Conservation (phyloP, 495 filamentous ascomycete genomes). For the Peziza echinospora region DNA sequence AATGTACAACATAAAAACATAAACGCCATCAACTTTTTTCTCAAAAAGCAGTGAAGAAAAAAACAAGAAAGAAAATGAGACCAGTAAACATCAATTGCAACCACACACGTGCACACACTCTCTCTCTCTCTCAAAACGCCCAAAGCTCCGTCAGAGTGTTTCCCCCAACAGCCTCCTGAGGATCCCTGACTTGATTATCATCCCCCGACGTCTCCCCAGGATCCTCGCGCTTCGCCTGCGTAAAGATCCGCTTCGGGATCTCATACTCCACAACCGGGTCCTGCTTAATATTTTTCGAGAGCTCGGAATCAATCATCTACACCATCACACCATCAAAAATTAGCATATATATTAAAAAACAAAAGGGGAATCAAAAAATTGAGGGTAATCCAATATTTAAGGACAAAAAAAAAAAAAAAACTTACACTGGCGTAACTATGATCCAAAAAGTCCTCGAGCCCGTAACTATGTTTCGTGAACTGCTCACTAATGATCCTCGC, state of each 20-base stretch:
- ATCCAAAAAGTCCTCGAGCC: slow-evolving; percentile 86
- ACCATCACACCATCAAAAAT: not conserved
- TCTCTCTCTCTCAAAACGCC: not conserved
- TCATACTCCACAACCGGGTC: slow-evolving; percentile 74
- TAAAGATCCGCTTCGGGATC: slow-evolving; percentile 79
- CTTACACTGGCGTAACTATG: slow-evolving; percentile 74
- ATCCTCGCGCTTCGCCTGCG: slow-evolving; percentile 26
- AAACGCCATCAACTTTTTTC: too few species aligned
- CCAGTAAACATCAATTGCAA: too few species aligned
- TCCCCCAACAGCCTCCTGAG: not conserved
- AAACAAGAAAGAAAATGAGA: not conserved
- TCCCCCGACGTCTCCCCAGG: slow-evolving; percentile 9
- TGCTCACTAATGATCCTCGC: slow-evolving; percentile 89
- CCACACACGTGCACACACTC: too few species aligned
- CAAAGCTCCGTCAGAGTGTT: not conserved
- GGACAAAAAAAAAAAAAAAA: slow-evolving; percentile 5
- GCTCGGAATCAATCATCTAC: slow-evolving; percentile 60
- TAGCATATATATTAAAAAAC: too few species aligned
- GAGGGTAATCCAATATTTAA: not conserved
- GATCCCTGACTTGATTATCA: not conserved
- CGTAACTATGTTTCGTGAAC: slow-evolving; percentile 88
- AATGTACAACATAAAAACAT: too few species aligned
- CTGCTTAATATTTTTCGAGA: slow-evolving; percentile 64
- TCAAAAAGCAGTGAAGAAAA: not conserved
- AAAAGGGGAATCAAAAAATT: not conserved